phyloP scores from a whole-genome alignment of 768 basidiomycete genomes.

The Xerocomus brunneocitrinus region DNA sequence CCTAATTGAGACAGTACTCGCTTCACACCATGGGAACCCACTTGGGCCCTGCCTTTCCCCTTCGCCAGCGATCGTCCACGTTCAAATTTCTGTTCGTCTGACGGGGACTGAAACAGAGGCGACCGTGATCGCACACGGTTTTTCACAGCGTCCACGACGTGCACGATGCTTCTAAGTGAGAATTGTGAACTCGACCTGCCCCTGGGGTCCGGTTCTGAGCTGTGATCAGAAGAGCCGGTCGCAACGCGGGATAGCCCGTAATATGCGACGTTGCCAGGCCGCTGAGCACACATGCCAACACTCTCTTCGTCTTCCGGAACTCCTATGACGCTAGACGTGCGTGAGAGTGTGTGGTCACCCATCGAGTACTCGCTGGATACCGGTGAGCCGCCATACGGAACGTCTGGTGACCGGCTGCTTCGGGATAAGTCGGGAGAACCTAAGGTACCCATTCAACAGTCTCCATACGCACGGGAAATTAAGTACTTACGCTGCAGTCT shows the following conservation, averaged over 20 bases:
- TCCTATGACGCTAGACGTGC: constrained; percentile 41
- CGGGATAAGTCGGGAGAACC: constrained; percentile 7
- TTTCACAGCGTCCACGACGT: constrained; percentile 42
- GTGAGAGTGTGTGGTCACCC: constrained; percentile 25
- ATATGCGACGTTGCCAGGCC: constrained; percentile 5
- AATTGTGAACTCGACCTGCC: constrained; percentile 44
- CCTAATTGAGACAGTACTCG: constrained; percentile 22
- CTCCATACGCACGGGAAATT: background rate
- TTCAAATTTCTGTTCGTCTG: constrained; percentile 7
- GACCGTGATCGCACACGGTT: constrained; percentile 47
- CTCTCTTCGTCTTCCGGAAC: constrained; percentile 33
- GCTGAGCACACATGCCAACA: constrained; percentile 5
- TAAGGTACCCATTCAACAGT: constrained; percentile 1
- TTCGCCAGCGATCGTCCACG: constrained; percentile 30
- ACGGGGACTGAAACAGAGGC: constrained; percentile 18
- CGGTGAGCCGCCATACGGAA: constrained; percentile 5
- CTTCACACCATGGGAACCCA: background rate
- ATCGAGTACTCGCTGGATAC: constrained; percentile 6
- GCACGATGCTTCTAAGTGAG: constrained; percentile 50
- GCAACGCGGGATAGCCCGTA: constrained; percentile 15
- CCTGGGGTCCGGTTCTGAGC: constrained; percentile 23
- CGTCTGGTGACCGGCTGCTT: constrained; percentile 1
- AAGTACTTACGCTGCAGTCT: constrained; percentile 10
- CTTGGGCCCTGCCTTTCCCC: constrained; percentile 28
- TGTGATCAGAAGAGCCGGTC: constrained; percentile 13